These are phyloP conservation scores for Dalbergia cochinchinensis DNA, from an alignment of 306 rosid genomes.

Conservation along the genomic window DNA sequence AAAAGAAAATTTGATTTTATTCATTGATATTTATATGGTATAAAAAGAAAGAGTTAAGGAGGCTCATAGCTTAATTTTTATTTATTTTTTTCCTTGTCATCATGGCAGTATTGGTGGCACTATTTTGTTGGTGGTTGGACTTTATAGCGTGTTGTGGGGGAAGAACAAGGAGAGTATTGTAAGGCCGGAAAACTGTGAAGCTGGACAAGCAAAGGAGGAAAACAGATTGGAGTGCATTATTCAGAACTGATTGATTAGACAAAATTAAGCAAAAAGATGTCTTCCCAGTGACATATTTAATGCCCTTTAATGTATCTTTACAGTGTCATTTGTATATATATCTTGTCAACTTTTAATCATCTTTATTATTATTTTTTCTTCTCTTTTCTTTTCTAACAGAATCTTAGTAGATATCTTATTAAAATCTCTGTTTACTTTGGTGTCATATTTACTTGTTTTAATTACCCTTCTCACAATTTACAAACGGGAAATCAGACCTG, in stretches of 20 bases:
- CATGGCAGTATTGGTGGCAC: slow-evolving; percentile 81
- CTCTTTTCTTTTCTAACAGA: neutral
- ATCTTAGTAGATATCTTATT: neutral
- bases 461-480: too few species aligned
- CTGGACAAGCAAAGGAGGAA: slow-evolving; percentile 56
- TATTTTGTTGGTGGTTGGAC: slow-evolving; percentile 74
- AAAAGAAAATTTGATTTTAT: neutral
- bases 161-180: slow-evolving; percentile 64
- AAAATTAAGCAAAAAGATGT: slow-evolving; percentile 18
- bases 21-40: neutral
- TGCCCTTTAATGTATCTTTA: slow-evolving; percentile 26
- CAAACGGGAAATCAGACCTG: too few species aligned
- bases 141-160: slow-evolving; percentile 87
- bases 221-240: slow-evolving; percentile 60
- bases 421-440: neutral
- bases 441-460: neutral
- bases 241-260: slow-evolving; percentile 48
- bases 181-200: slow-evolving; percentile 37
- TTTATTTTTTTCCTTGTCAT: neutral
- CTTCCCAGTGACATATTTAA: neutral
- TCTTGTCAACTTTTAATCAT: slow-evolving; percentile 20
- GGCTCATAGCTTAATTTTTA: neutral
- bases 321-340: slow-evolving; percentile 25
- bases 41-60: neutral
- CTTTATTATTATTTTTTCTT: neutral